phyloP scores from a whole-genome alignment of 306 rosid genomes.

The Lathyrus tuberosus region DNA sequence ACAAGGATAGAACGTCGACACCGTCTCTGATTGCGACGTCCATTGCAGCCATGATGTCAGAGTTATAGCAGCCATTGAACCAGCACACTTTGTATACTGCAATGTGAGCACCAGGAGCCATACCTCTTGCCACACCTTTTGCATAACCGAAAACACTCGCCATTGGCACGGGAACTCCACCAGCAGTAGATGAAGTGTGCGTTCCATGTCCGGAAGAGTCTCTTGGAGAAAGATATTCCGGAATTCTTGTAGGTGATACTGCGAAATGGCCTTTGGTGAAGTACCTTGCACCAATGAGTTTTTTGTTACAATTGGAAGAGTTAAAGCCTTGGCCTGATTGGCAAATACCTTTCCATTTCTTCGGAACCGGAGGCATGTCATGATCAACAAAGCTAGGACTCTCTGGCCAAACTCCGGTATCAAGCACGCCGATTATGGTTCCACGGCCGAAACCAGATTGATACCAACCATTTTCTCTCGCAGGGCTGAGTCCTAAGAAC shows the following conservation, averaged over 20 bases:
- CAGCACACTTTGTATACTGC: conserved; percentile 94
- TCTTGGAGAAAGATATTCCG: conserved; percentile 77
- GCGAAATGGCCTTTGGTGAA: conserved; percentile 75
- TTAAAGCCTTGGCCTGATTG: conserved; percentile 76
- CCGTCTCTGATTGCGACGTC: conserved; percentile 83
- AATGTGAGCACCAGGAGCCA: conserved; percentile 86
- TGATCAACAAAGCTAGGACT: conserved; percentile 79
- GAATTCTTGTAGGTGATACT: conserved; percentile 55
- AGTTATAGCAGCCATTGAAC: conserved; percentile 86
- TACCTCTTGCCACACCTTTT: conserved; percentile 80
- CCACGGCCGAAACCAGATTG: conserved; percentile 73
- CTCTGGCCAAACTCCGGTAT: conserved; percentile 95
- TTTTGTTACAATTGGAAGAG: conserved; percentile 70
- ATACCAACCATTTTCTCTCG: conserved; percentile 60
- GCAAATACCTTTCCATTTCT: conserved; percentile 81
- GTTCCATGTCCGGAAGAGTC: conserved; percentile 92
- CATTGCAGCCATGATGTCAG: conserved; percentile 89
- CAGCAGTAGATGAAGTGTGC: conserved; percentile 86
- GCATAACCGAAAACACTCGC: conserved; percentile 80
- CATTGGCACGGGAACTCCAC: conserved; percentile 61
- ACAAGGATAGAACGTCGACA: conserved; percentile 82
- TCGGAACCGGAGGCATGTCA: conserved; percentile 77
- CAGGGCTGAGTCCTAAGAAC: conserved; percentile 70
- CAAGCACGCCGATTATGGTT: conserved; percentile 82
- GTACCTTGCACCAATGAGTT: conserved; percentile 92